Conservation (phyloP, 2,329 filamentous ascomycete genomes). For the Scedosporium minutisporum region DNA sequence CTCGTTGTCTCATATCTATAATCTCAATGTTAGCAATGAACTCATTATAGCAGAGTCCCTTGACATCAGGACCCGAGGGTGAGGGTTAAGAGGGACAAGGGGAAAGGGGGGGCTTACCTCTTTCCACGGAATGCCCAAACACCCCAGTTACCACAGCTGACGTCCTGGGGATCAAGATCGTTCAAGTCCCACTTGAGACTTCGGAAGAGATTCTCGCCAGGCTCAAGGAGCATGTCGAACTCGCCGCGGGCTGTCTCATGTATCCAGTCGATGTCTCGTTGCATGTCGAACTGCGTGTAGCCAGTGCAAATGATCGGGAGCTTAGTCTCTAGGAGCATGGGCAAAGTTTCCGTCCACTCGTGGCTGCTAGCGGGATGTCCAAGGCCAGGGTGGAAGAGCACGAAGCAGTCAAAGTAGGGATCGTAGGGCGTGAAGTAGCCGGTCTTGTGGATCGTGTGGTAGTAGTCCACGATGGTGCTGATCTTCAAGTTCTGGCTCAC, state of each 20-base stretch:
- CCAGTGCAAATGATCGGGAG: constrained; percentile 89
- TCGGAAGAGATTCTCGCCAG: constrained; percentile 87
- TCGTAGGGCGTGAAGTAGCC: constrained; percentile 90
- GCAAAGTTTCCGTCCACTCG: constrained; percentile 88
- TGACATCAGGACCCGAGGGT: neutral
- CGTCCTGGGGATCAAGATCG: constrained; percentile 85
- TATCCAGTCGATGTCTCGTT: constrained; percentile 86
- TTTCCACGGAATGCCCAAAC: constrained; percentile 96
- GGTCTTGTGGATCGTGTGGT: constrained; percentile 88
- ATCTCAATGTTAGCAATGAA: constrained; percentile 20
- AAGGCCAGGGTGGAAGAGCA: constrained; percentile 92
- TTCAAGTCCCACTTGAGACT: constrained; percentile 96
- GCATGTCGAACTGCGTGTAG: constrained; percentile 92
- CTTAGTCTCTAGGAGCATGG: constrained; percentile 87
- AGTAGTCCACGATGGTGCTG: constrained; percentile 95
- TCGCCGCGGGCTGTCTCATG: constrained; percentile 77
- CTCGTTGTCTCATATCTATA: constrained; percentile 53
- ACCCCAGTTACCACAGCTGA: constrained; percentile 95
- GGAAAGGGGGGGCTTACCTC: constrained; percentile 49
- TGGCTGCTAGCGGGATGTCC: constrained; percentile 88
- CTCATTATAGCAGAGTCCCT: too few species aligned
- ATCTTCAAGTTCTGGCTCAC: constrained; percentile 89
- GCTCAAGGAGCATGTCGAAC: constrained; percentile 83
- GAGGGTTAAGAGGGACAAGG: neutral
- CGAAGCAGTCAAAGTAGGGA: constrained; percentile 96